Evolutionary conservation across 768 basidiomycete species (phyloP).

Genomic region (Agaricus subrufescens): DNA sequence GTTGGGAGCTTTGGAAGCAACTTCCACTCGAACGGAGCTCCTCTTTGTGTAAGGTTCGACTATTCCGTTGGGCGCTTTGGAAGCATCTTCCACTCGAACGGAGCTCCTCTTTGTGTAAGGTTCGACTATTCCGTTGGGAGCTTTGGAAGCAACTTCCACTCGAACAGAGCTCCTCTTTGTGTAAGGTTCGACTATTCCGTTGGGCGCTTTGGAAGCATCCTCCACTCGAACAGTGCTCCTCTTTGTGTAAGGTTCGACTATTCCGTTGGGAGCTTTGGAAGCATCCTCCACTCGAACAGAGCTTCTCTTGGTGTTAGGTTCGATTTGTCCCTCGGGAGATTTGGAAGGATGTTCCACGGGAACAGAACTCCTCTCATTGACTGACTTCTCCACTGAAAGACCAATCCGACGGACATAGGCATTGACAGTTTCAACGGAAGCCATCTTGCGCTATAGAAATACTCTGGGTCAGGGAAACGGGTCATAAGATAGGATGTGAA

Average conservation of each 20-base stretch:
- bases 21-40: slow-evolving; percentile 18
- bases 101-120: slow-evolving; percentile 9
- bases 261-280: slow-evolving; percentile 14
- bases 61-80: slow-evolving; percentile 10
- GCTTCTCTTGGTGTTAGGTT: slow-evolving; percentile 10
- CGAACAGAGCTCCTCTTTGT: slow-evolving; percentile 15
- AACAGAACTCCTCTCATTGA: slow-evolving; percentile 3
- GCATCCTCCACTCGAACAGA: slow-evolving; percentile 19
- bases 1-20: slow-evolving; percentile 17
- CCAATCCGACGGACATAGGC: slow-evolving; percentile 12
- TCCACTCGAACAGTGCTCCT: too few species aligned
- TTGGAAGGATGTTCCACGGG: background rate
- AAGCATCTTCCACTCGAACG: too few species aligned
- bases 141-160: slow-evolving; percentile 18
- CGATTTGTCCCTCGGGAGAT: slow-evolving; percentile 14
- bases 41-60: slow-evolving; percentile 13
- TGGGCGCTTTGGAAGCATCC: background rate
- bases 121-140: slow-evolving; percentile 15
- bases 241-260: slow-evolving; percentile 17
- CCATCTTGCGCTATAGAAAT: slow-evolving; percentile 13
- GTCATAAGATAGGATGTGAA: background rate
- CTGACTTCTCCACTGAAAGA: slow-evolving; percentile 19
- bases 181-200: slow-evolving; percentile 16
- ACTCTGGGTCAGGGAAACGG: slow-evolving; percentile 9
- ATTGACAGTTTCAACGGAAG: slow-evolving; percentile 16